These are phyloP conservation scores for Cladosporium sp. DNA, from an alignment of 2,329 filamentous ascomycete genomes.

Conservation along the genomic window DNA sequence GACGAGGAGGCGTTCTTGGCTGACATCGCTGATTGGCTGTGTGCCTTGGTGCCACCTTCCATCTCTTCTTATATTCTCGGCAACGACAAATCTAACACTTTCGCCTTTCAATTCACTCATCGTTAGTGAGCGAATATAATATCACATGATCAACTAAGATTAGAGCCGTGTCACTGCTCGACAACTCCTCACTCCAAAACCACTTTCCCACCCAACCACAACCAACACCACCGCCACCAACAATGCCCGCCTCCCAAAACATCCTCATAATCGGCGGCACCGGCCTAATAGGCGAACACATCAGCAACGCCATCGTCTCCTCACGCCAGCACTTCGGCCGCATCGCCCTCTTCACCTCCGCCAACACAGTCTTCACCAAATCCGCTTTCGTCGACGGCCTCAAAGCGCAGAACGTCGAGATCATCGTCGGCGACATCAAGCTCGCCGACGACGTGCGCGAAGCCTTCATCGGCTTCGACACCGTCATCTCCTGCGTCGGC, in stretches of 20 bases:
- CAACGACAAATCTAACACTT: not conserved
- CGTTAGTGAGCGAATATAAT: not conserved
- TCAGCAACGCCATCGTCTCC: slow-evolving; percentile 51
- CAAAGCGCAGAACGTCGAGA: slow-evolving; percentile 50
- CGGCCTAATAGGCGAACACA: slow-evolving; percentile 54
- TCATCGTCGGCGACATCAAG: slow-evolving; percentile 58
- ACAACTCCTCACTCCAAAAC: not conserved
- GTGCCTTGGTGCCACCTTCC: not conserved
- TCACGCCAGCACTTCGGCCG: slow-evolving; percentile 49
- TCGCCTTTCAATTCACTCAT: not conserved
- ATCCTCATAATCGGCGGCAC: slow-evolving; percentile 57
- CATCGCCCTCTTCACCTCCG: slow-evolving; percentile 59
- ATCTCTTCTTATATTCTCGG: not conserved
- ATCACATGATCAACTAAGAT: not conserved
- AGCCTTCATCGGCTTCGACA: slow-evolving; percentile 63
- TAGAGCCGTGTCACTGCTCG: not conserved
- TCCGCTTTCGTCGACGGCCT: slow-evolving; percentile 48
- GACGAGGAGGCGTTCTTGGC: slow-evolving; percentile 6
- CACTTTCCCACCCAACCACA: not conserved
- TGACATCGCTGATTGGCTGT: slow-evolving; percentile 7
- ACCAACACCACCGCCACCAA: not conserved
- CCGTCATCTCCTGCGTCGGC: slow-evolving; percentile 65
- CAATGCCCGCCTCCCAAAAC: slow-evolving; percentile 25
- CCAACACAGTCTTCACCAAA: slow-evolving; percentile 54
- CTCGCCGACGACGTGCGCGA: slow-evolving; percentile 53